Percentiles rank a stretch among this genome's conserved stretches.
phyloP scores from a whole-genome alignment of 805 yeast genomes.

The Candida vartiovaarae region DNA sequence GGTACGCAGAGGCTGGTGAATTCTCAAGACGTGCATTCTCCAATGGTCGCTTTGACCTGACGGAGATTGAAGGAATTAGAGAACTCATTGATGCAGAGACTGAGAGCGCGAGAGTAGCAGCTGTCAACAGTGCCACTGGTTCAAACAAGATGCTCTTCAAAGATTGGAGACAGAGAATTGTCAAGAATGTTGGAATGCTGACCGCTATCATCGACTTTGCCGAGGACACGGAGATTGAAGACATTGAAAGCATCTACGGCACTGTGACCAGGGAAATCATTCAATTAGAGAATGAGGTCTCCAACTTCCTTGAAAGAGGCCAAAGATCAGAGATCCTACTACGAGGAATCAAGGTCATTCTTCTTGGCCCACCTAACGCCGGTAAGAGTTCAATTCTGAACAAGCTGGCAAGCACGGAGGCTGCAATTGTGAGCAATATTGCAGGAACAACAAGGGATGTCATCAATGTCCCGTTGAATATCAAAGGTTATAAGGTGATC shows the following conservation, averaged over 20 bases:
- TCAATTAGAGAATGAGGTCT: slow-evolving; percentile 38
- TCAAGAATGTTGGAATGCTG: slow-evolving; percentile 62
- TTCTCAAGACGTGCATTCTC: slow-evolving; percentile 82
- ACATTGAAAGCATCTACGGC: slow-evolving; percentile 45
- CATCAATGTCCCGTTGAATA: slow-evolving; percentile 72
- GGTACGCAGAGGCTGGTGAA: slow-evolving; percentile 92
- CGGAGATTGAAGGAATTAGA: slow-evolving; percentile 85
- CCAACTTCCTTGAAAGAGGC: slow-evolving; percentile 35
- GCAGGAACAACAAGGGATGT: slow-evolving; percentile 95
- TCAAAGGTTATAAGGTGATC: slow-evolving; percentile 76
- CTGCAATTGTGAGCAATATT: slow-evolving; percentile 83
- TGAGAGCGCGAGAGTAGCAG: slow-evolving; percentile 74
- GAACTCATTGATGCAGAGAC: slow-evolving; percentile 93
- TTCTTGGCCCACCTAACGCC: slow-evolving; percentile 92
- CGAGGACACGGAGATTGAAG: slow-evolving; percentile 82
- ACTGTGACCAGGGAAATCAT: slow-evolving; percentile 40
- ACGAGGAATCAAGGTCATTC: slow-evolving; percentile 63
- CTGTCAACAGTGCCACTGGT: slow-evolving; percentile 69
- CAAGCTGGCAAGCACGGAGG: slow-evolving; percentile 65
- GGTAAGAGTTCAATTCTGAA: slow-evolving; percentile 90
- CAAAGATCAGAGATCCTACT: slow-evolving; percentile 55
- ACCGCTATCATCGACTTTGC: slow-evolving; percentile 93
- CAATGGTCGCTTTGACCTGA: slow-evolving; percentile 76
- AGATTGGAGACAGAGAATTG: slow-evolving; percentile 60
- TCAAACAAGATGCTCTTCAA: slow-evolving; percentile 45